phyloP scores from a whole-genome alignment of 106 monocot genomes.

The Allium sativum region DNA sequence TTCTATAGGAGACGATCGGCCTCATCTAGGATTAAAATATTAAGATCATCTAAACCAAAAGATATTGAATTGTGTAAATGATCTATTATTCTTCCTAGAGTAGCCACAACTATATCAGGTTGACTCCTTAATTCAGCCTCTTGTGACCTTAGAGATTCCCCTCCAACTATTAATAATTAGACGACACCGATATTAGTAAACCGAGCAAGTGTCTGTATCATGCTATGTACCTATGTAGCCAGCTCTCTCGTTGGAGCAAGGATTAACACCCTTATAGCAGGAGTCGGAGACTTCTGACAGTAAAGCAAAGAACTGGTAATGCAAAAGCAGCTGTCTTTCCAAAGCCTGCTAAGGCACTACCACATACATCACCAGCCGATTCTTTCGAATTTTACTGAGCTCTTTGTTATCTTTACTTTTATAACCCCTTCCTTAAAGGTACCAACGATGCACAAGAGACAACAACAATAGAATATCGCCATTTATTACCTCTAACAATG shows the following conservation, averaged over 20 bases:
- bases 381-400: slow-evolving; percentile 42
- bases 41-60: slow-evolving; percentile 93
- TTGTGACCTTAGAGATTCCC: slow-evolving; percentile 88
- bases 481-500: too few relatives aligned
- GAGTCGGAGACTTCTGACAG: slow-evolving; percentile 71
- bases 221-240: slow-evolving; percentile 95
- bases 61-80: slow-evolving; percentile 87
- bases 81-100: slow-evolving; percentile 94
- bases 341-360: slow-evolving; percentile 94
- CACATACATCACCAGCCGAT: slow-evolving; percentile 67
- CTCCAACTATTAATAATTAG: slow-evolving; percentile 96
- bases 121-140: slow-evolving; percentile 77
- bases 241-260: slow-evolving; percentile 93
- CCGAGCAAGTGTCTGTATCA: slow-evolving; percentile 86
- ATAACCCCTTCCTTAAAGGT: too few relatives aligned
- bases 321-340: slow-evolving; percentile 99
- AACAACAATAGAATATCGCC: too few relatives aligned
- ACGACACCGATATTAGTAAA: slow-evolving; percentile 95
- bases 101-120: slow-evolving; percentile 96
- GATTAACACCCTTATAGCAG: slow-evolving; percentile 90
- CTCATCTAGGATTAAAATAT: slow-evolving; percentile 92
- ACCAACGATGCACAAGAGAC: too few relatives aligned
- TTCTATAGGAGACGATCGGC: slow-evolving; percentile 95
- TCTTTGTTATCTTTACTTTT: too few relatives aligned
- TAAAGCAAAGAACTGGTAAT: slow-evolving; percentile 84